A percentile compares a stretch with the other conserved stretches of the same genome.
Evolutionary conservation across 148 eudicot species (phyloP).

Genomic region (Limonium bicolor): DNA sequence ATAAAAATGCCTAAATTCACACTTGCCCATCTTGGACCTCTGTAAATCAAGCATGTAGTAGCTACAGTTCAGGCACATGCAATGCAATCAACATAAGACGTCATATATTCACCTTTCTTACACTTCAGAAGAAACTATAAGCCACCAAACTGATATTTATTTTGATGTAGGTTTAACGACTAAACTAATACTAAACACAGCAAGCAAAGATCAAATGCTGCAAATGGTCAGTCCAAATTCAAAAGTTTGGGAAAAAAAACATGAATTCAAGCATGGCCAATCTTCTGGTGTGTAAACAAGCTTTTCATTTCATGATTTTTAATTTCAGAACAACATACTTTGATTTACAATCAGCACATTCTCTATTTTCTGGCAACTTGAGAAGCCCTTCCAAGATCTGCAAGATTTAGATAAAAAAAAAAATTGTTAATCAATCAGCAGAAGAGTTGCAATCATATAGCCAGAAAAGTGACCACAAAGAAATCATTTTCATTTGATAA

Average conservation of each 20-base stretch:
- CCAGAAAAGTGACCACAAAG: too few relatives aligned
- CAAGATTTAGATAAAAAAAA: conserved; percentile 1
- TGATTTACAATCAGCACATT: conserved; percentile 93
- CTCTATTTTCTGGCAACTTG: conserved; percentile 89
- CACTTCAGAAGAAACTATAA: not conserved
- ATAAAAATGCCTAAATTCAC: conserved; percentile 92
- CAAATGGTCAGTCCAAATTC: too few relatives aligned
- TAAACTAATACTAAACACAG: too few relatives aligned
- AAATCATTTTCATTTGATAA: not conserved
- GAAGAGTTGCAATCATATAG: too few relatives aligned
- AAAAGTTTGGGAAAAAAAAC: too few relatives aligned
- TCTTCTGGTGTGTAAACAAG: not conserved
- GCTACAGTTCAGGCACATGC: not conserved
- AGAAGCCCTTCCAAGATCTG: conserved; percentile 95
- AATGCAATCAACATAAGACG: not conserved
- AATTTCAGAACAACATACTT: conserved; percentile 38
- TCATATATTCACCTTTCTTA: not conserved
- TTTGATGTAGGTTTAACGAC: too few relatives aligned
- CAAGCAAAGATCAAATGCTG: too few relatives aligned
- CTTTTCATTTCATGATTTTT: not conserved
- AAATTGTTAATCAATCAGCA: not conserved
- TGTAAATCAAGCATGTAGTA: conserved; percentile 15
- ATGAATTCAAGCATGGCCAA: not conserved
- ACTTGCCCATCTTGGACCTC: conserved; percentile 99
- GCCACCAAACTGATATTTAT: too few relatives aligned